A percentile compares a stretch with the other conserved stretches of the same genome.
phyloP scores from a whole-genome alignment of 345 rosid genomes.

The Euclidium syriacum region DNA sequence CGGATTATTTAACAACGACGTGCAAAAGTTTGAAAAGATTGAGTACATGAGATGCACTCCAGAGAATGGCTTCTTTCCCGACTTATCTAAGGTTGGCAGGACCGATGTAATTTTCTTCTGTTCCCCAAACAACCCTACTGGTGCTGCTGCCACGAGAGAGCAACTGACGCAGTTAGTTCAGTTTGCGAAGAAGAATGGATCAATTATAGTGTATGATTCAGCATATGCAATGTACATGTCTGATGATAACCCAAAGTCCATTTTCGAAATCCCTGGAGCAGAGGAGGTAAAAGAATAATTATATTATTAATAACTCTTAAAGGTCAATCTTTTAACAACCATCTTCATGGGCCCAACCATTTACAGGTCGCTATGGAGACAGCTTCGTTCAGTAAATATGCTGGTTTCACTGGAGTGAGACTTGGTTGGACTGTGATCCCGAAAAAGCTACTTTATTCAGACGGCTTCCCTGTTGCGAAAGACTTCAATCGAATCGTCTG shows the following conservation, averaged over 20 bases:
- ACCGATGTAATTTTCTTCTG: constrained; percentile 94
- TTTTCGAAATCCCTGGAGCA: constrained; percentile 98
- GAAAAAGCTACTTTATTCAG: constrained; percentile 72
- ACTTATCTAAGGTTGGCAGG: constrained; percentile 59
- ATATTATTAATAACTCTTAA: neutral
- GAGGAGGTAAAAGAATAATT: constrained; percentile 53
- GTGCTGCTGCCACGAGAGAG: constrained; percentile 86
- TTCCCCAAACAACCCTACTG: constrained; percentile 97
- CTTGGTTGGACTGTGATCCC: constrained; percentile 97
- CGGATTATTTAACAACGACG: constrained; percentile 58
- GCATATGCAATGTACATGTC: constrained; percentile 91
- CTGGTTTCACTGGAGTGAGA: constrained; percentile 96
- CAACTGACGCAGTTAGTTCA: constrained; percentile 66
- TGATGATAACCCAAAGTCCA: constrained; percentile 77
- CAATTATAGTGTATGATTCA: constrained; percentile 87
- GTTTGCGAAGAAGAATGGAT: constrained; percentile 88
- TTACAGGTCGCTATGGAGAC: constrained; percentile 87
- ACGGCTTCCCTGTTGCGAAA: constrained; percentile 84
- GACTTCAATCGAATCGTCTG: constrained; percentile 86
- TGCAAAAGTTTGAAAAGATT: constrained; percentile 60
- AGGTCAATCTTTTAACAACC: neutral
- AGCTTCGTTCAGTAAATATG: constrained; percentile 88
- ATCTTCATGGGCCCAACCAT: neutral
- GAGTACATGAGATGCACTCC: constrained; percentile 95
- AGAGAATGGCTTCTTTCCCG: constrained; percentile 95